These are phyloP conservation scores for Porpolomopsis calyptriformis DNA, from an alignment of 768 basidiomycete genomes.

Conservation along the genomic window DNA sequence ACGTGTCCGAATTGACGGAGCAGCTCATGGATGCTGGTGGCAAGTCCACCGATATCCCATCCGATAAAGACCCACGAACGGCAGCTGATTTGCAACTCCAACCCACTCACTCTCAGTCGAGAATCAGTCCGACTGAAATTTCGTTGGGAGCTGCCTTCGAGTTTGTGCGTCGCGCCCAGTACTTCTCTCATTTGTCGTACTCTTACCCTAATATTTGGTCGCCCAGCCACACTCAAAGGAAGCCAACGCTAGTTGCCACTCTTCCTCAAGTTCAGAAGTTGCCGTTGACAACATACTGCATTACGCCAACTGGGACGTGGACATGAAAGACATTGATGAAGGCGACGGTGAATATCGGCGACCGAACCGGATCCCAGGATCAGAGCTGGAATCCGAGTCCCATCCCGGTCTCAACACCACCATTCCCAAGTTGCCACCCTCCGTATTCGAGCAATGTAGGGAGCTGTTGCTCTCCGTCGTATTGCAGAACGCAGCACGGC, in stretches of 20 bases:
- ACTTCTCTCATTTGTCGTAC: too few species aligned
- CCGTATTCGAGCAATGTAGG: background rate
- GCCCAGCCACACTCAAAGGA: background rate
- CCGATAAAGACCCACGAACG: too few species aligned
- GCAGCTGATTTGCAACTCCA: too few species aligned
- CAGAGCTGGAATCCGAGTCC: background rate
- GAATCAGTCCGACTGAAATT: too few species aligned
- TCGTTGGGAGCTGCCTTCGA: too few species aligned
- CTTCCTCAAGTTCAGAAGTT: conserved; percentile 1
- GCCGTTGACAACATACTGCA: conserved; percentile 1
- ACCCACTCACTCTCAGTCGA: too few species aligned
- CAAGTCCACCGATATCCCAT: background rate
- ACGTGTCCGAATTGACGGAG: background rate
- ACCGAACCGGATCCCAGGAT: too few species aligned
- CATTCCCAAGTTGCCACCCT: background rate
- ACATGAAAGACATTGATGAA: background rate
- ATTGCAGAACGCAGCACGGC: conserved; percentile 1
- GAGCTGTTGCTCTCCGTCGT: background rate
- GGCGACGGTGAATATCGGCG: too few species aligned
- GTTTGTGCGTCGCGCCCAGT: too few species aligned
- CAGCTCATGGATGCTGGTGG: background rate
- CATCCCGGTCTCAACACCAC: background rate
- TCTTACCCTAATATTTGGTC: background rate
- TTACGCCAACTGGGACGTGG: background rate
- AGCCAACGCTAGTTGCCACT: background rate